A percentile compares a stretch with the other conserved stretches of the same genome.
Conservation (phyloP, 345 rosid genomes). For the Aquilaria malaccensis region DNA sequence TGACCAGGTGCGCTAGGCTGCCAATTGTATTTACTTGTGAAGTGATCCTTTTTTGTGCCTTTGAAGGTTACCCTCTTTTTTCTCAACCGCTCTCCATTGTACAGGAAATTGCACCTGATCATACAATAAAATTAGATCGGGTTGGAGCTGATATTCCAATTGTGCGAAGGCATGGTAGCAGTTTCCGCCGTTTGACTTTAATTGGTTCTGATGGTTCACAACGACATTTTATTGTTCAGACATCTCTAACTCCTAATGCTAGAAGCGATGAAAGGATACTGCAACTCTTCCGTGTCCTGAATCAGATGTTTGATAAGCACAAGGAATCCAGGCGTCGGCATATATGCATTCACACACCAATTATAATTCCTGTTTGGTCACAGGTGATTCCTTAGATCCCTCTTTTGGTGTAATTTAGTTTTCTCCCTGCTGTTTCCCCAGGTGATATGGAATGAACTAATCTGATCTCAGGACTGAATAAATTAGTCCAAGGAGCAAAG, state of each 20-base stretch:
- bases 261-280: constrained; percentile 94
- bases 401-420: background rate
- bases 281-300: constrained; percentile 97
- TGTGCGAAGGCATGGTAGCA: constrained; percentile 98
- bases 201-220: constrained; percentile 99
- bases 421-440: constrained; percentile 1
- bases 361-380: constrained; percentile 99
- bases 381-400: constrained; percentile 45
- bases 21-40: background rate
- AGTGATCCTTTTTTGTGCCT: background rate
- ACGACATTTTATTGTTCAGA: constrained; percentile 92
- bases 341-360: constrained; percentile 89
- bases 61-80: constrained; percentile 11
- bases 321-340: constrained; percentile 92
- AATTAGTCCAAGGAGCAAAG: too few species aligned
- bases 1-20: constrained; percentile 58
- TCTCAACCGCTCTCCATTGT: constrained; percentile 6
- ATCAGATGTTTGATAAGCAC: constrained; percentile 99
- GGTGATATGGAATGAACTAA: background rate
- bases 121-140: constrained; percentile 83
- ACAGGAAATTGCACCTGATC: constrained; percentile 96
- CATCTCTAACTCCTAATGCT: constrained; percentile 98
- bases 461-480: too few species aligned
- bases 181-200: constrained; percentile 90
- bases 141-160: constrained; percentile 95